phyloP scores from a whole-genome alignment of 441 rosid genomes.

The Gossypium trilobum region DNA sequence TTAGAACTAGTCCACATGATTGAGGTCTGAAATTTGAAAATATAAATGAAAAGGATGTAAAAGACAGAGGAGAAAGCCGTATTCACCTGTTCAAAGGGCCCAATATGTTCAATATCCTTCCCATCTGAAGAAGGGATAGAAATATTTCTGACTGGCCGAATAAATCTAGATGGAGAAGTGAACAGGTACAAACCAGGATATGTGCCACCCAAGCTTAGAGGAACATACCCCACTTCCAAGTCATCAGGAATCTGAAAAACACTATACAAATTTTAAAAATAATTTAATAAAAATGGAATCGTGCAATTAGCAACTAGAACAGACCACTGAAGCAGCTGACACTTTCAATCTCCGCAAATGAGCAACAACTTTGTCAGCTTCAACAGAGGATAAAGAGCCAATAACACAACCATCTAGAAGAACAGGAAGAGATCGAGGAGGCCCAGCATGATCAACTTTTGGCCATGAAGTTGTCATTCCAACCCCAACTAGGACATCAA shows the following conservation, averaged over 20 bases:
- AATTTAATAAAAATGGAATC: conserved; percentile 1
- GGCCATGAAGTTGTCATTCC: conserved; percentile 86
- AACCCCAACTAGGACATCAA: conserved; percentile 56
- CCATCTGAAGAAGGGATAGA: conserved; percentile 35
- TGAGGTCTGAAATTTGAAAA: not conserved
- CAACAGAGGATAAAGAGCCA: conserved; percentile 52
- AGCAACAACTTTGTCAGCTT: conserved; percentile 57
- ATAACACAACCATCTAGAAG: conserved; percentile 89
- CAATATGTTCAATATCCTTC: conserved; percentile 61
- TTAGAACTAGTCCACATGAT: not conserved
- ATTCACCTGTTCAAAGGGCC: conserved; percentile 94
- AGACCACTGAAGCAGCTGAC: conserved; percentile 62
- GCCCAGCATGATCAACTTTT: conserved; percentile 70
- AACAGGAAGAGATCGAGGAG: conserved; percentile 71
- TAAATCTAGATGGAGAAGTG: conserved; percentile 83
- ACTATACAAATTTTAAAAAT: conserved; percentile 9
- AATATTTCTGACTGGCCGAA: conserved; percentile 74
- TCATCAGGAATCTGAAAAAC: conserved; percentile 74
- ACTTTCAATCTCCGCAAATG: conserved; percentile 82
- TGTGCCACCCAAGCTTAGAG: conserved; percentile 80
- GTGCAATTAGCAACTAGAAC: conserved; percentile 16
- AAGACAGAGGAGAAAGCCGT: not conserved
- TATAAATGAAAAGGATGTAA: not conserved
- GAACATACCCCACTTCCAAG: conserved; percentile 92
- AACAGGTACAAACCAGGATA: conserved; percentile 83